These are phyloP conservation scores for Penicillium argentinense DNA, from an alignment of 495 filamentous ascomycete genomes.

Conservation along the genomic window DNA sequence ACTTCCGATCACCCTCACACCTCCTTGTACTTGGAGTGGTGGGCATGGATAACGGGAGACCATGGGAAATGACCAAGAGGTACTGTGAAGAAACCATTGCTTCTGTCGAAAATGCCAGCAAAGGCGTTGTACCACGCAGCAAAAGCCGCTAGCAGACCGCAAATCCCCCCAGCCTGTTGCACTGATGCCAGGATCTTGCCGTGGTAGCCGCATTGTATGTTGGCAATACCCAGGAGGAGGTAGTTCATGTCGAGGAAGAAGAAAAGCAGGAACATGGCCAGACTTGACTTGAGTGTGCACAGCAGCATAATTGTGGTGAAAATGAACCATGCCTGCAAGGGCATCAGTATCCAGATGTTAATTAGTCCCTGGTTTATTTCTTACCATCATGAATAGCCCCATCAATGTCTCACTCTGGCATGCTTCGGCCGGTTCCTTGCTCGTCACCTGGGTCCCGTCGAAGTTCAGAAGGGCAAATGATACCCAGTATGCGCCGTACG, in stretches of 20 bases:
- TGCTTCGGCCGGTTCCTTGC: slow-evolving; percentile 43
- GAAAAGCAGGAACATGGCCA: slow-evolving; percentile 87
- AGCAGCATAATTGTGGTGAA: slow-evolving; percentile 80
- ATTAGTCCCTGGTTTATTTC: too few species aligned
- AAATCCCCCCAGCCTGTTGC: slow-evolving; percentile 71
- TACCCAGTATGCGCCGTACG: slow-evolving; percentile 92
- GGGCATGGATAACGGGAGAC: slow-evolving; percentile 31
- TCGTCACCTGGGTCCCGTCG: slow-evolving; percentile 41
- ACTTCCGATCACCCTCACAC: neutral
- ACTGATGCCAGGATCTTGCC: slow-evolving; percentile 44
- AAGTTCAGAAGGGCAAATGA: slow-evolving; percentile 78
- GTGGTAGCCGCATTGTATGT: slow-evolving; percentile 48
- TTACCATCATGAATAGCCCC: slow-evolving; percentile 73
- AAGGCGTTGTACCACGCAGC: slow-evolving; percentile 88
- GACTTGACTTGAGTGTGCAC: slow-evolving; percentile 79
- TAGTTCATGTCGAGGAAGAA: slow-evolving; percentile 74
- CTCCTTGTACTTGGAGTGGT: slow-evolving; percentile 15
- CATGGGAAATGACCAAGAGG: slow-evolving; percentile 89
- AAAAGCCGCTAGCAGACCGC: slow-evolving; percentile 77
- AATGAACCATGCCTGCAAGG: slow-evolving; percentile 74
- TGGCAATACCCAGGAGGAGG: slow-evolving; percentile 70
- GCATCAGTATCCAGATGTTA: neutral
- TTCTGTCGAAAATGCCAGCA: slow-evolving; percentile 74
- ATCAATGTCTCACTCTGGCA: slow-evolving; percentile 57
- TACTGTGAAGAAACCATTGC: slow-evolving; percentile 80